phyloP scores from a whole-genome alignment of 2,329 filamentous ascomycete species.

The Scedosporium aurantiacum region DNA sequence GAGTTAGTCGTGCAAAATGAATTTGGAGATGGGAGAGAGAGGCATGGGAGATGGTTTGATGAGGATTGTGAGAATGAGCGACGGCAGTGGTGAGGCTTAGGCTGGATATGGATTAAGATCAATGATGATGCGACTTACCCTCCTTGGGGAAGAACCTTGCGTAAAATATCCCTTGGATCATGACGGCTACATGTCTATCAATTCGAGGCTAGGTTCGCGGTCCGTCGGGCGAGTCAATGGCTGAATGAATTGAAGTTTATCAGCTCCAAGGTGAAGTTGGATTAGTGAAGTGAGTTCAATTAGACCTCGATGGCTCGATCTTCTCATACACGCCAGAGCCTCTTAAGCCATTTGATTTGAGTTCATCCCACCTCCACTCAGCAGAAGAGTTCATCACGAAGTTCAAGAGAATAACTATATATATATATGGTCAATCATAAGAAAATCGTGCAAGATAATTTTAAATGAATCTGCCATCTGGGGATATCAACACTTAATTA shows the following conservation, averaged over 20 bases:
- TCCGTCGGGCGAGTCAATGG: background rate
- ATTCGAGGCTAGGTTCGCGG: background rate
- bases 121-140: conserved; percentile 33
- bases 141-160: conserved; percentile 56
- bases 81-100: background rate
- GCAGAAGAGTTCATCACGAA: no score
- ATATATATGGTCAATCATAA: no score
- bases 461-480: no score
- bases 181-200: conserved; percentile 17
- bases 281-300: background rate
- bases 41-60: background rate
- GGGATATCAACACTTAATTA: no score
- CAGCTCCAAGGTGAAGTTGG: background rate
- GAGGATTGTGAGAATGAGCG: background rate
- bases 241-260: background rate
- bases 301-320: no score
- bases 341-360: no score
- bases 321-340: no score
- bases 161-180: conserved; percentile 64
- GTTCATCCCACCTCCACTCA: no score
- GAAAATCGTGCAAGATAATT: no score
- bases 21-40: background rate
- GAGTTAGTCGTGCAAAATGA: conserved; percentile 50
- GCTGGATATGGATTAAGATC: background rate
- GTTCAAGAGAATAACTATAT: no score